These are phyloP conservation scores for Pleurotus citrinopileatus DNA, from an alignment of 768 basidiomycete species.

Conservation along the genomic window DNA sequence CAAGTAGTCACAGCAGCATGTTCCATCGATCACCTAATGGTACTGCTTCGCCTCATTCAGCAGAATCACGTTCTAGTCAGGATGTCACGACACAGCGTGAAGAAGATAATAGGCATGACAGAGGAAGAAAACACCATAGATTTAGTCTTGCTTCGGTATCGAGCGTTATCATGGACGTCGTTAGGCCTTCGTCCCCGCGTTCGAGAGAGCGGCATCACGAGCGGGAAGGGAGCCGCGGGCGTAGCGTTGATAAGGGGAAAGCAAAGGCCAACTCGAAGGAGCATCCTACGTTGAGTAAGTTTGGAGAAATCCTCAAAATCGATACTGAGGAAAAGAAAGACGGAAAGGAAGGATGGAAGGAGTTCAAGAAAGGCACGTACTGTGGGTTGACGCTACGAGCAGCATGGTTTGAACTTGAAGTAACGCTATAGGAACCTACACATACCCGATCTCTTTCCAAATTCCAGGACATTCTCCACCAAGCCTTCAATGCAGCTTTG, in stretches of 20 bases:
- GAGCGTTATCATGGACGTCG: constrained; percentile 43
- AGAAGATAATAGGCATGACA: constrained; percentile 17
- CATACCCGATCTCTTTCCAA: constrained; percentile 89
- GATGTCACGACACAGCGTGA: constrained; percentile 1
- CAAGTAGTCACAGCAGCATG: background rate
- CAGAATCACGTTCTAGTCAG: constrained; percentile 2
- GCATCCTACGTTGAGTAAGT: constrained; percentile 27
- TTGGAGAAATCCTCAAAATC: constrained; percentile 38
- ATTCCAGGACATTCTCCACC: constrained; percentile 82
- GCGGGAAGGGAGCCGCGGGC: constrained; percentile 16
- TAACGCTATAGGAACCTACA: constrained; percentile 71
- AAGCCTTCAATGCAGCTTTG: constrained; percentile 69
- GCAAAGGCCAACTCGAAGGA: constrained; percentile 23
- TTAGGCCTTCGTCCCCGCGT: constrained; percentile 46
- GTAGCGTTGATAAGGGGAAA: constrained; percentile 17
- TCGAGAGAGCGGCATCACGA: constrained; percentile 12
- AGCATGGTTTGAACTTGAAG: constrained; percentile 1
- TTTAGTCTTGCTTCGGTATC: constrained; percentile 56
- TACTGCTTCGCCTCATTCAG: constrained; percentile 1
- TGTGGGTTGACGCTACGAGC: too few relatives aligned
- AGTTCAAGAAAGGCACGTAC: constrained; percentile 80
- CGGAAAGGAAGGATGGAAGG: constrained; percentile 65
- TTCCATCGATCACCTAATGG: background rate
- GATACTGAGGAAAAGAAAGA: constrained; percentile 39
- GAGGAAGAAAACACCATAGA: constrained; percentile 35